Percentiles rank a stretch among this genome's conserved stretches.
These are phyloP conservation scores for Tolypocladium sp. DNA, from an alignment of 2,329 filamentous ascomycete species.

Conservation along the genomic window DNA sequence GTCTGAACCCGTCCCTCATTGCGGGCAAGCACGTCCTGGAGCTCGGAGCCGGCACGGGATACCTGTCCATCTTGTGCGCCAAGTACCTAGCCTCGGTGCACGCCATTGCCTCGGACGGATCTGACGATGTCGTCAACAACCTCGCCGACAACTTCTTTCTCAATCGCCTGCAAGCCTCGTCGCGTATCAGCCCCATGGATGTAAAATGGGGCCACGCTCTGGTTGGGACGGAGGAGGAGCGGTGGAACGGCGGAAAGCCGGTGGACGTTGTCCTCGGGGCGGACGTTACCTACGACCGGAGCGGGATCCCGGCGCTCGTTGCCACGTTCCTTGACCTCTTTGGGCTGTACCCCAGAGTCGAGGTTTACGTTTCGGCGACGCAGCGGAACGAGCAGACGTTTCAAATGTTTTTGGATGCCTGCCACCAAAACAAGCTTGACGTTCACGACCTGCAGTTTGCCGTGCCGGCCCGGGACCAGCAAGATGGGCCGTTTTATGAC, in stretches of 20 bases:
- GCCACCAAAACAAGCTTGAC: slow-evolving; percentile 35
- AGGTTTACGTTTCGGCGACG: slow-evolving; percentile 60
- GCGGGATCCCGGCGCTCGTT: slow-evolving; percentile 53
- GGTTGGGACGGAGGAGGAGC: slow-evolving; percentile 45
- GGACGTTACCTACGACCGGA: slow-evolving; percentile 68
- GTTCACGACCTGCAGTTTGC: slow-evolving; percentile 34
- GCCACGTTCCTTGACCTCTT: slow-evolving; percentile 56
- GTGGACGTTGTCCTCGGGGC: slow-evolving; percentile 64
- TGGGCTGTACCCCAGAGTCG: slow-evolving; percentile 41
- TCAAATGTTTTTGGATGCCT: slow-evolving; percentile 50
- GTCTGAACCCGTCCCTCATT: slow-evolving; percentile 35
- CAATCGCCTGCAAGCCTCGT: slow-evolving; percentile 49
- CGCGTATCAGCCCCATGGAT: slow-evolving; percentile 38
- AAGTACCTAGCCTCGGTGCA: slow-evolving; percentile 51
- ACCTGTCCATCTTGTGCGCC: slow-evolving; percentile 65
- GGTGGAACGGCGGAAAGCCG: slow-evolving; percentile 35
- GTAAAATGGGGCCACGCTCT: slow-evolving; percentile 57
- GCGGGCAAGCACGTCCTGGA: slow-evolving; percentile 54
- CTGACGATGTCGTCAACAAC: slow-evolving; percentile 59
- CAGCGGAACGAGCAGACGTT: slow-evolving; percentile 65
- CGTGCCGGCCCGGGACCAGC: slow-evolving; percentile 27
- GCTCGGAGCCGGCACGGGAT: slow-evolving; percentile 68
- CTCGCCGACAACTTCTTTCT: slow-evolving; percentile 60
- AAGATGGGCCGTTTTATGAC: slow-evolving; percentile 57
- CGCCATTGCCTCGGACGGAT: slow-evolving; percentile 65